Base-by-base conservation (phyloP, 192 early-diverging fungal species). In the Backusella mclennaniae region DNA sequence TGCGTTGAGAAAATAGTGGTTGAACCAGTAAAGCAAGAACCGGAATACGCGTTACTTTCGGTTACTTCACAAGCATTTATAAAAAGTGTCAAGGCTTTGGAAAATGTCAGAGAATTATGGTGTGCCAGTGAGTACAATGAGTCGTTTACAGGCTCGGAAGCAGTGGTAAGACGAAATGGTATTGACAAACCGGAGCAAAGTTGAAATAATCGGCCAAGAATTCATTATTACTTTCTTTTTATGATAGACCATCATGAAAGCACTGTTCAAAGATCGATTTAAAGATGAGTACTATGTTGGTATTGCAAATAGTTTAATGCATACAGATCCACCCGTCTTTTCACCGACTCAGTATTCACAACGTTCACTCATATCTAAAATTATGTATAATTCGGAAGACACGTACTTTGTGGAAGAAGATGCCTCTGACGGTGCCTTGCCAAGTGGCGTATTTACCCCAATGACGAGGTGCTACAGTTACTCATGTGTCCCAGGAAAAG, bases 371-470 rank as follows among this genome's bases (percentile, higher is more conserved):
- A 56, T 69, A 14, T 53, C 71, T n/a, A 83, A 83, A 66, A 80
- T 76, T 6, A 38, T 83, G 70, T 79, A 79, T 42, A 72, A 83
- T 39, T 80, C 82, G 14, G 39, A 69, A 44, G 82, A 83, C 63
- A 75, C 76, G 35, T 83, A 83, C 36, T 56, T 39, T n/a, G 66
- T 83, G 9, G 76, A 67, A 29, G 80, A 84, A 26, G 77, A 83
- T 17, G 56, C 56, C 8, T 29, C 56, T 26, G 84, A 87, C 23
- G 68, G 73, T 1, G 84, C 85, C 53, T 67, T 91, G 7, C 93
- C 94, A 36, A 91, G 87, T 71, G 97, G 97, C 23, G 91, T 99
- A 0, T 95, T 96, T 84, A 95, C 95, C 3, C 87, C 91, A 35
- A 84, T 98, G 53, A 92, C 96, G 0, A 90, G 93, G 67, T 99